A percentile compares a stretch with the other conserved stretches of the same genome.
These are phyloP conservation scores for Petasospora rhodanensis DNA, from an alignment of 1,139 yeast species.

Conservation along the genomic window DNA sequence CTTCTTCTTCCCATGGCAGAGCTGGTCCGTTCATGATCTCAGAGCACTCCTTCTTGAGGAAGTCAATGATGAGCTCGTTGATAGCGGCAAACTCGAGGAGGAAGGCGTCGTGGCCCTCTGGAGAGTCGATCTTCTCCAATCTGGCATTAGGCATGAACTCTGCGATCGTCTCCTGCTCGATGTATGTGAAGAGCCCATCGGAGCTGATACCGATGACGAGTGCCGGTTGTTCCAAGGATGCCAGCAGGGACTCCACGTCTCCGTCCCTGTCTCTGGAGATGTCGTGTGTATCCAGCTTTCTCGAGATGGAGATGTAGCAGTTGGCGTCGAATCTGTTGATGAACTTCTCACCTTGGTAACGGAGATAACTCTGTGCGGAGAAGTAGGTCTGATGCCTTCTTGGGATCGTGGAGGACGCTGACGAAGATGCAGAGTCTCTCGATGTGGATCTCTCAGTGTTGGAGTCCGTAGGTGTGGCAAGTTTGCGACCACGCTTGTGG, in stretches of 20 bases:
- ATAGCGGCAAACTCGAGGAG: conserved; percentile 82
- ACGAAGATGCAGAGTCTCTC: conserved; percentile 22
- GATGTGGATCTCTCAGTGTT: conserved; percentile 12
- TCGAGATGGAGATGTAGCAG: conserved; percentile 88
- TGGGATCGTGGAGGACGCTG: conserved; percentile 13
- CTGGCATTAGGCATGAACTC: conserved; percentile 64
- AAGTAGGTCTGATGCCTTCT: conserved; percentile 67
- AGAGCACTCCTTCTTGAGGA: conserved; percentile 53
- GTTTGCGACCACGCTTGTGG: conserved; percentile 29
- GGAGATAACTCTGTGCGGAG: conserved; percentile 89
- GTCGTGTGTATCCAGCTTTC: conserved; percentile 94
- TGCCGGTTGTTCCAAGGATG: conserved; percentile 63
- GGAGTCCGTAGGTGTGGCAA: conserved; percentile 1
- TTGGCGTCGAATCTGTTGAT: conserved; percentile 90
- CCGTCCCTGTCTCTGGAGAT: conserved; percentile 71
- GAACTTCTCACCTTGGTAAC: conserved; percentile 92
- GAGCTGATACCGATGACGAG: conserved; percentile 84
- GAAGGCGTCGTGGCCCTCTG: conserved; percentile 99
- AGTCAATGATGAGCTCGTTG: conserved; percentile 63
- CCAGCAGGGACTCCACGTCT: conserved; percentile 44
- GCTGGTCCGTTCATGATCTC: conserved; percentile 48
- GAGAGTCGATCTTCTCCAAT: conserved; percentile 72
- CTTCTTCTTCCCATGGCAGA: conserved; percentile 51
- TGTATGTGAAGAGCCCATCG: conserved; percentile 87
- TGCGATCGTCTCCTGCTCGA: conserved; percentile 86